Base-by-base conservation (phyloP, 768 basidiomycete species). In the Termitomyces sp. region DNA sequence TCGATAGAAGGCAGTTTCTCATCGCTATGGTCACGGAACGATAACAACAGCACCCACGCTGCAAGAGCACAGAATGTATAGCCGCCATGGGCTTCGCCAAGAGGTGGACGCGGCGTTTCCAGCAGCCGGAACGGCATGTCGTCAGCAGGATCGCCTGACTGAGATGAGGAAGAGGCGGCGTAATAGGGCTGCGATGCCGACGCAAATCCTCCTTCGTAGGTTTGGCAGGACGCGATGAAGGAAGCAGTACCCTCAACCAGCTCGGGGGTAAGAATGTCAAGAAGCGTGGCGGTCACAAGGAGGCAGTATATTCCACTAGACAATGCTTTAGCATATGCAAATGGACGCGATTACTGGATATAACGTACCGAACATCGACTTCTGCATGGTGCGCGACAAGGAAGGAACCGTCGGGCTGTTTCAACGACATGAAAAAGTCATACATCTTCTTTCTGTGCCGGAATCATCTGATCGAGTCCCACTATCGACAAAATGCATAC, bases 41-140 rank as follows among this genome's bases (percentile, higher is more conserved):
- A 86, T 52, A 81, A 81, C 1, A 97, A 73, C 56, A 97, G 77
- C 27, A 90, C 78, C 85, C 92, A 91, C 17, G 89, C 84, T 0
- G 93, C 92, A 27, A 95, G 77, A 8, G 92, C 85, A 68, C 97
- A 99, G 70, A 93, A 97, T 0, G 96, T 93, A 73, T 99, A 98
- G 0, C 97, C 97, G 7, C 97, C 97, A 62, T 99, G 97, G 0
- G 97, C 95, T 72, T 99, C 97, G 10, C 96, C 96, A 21, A 97
- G 84, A 0, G 89, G 77, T 0, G 95, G 90, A 0, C 88, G 81
- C 1, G 86, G 81, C 2, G 70, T 45, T 25, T 59, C 46, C 7
- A 62, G 16, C 12, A 62, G 55, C 5, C 46, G 57, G 10, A 48
- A 19, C 2, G 34, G 35, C 16, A n/a, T 11, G 8, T 46, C 7